Evolutionary conservation across 345 rosid genomes (phyloP), one percentile per base, ranked within the genome.

Genomic region (Ricinus communis): DNA sequence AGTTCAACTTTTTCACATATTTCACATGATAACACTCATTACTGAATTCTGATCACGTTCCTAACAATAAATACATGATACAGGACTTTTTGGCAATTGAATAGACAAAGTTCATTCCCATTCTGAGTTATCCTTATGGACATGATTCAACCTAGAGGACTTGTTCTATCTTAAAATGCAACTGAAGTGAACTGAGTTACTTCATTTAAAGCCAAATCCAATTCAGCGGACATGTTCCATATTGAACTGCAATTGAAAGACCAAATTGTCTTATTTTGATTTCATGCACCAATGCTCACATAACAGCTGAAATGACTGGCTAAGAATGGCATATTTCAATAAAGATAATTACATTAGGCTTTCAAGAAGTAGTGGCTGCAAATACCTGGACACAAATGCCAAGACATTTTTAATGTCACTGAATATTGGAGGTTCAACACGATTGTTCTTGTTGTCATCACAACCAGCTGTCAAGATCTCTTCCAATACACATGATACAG

Each of bases 341-440:
- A 14, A 59, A 31, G 13, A 33, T 15, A 59, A 59, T 18, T 18
- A 59, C 18, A 50, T 9, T 56, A 45, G 27, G 19, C 49, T 24
- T 69, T 62, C 21, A 45, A 60, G 12, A 68, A 65, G 72, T 12
- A 69, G 43, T 58, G 14, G 4, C 65, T 62, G 69, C 41, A 63
- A 66, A 67, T 72, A 84, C 90, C 82, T 86, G 65, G 85, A 72
- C 68, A 76, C 74, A 78, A 82, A 74, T 74, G 33, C 71, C 73
- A 81, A 45, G 33, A 66, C 47, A 65, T 52, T 40, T 27, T 31
- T 63, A 38, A 74, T 57, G 56, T 53, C 70, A 58, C 56, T 21
- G 24, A 56, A 60, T 25, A 21, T 46, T 31, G 25, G 54, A 50
- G 13, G 24, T 45, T 68, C 58, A 19, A 38, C 68, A 70, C 22